phyloP scores from a whole-genome alignment of 73 alveolate species.

The Tetrahymena malaccensis region DNA sequence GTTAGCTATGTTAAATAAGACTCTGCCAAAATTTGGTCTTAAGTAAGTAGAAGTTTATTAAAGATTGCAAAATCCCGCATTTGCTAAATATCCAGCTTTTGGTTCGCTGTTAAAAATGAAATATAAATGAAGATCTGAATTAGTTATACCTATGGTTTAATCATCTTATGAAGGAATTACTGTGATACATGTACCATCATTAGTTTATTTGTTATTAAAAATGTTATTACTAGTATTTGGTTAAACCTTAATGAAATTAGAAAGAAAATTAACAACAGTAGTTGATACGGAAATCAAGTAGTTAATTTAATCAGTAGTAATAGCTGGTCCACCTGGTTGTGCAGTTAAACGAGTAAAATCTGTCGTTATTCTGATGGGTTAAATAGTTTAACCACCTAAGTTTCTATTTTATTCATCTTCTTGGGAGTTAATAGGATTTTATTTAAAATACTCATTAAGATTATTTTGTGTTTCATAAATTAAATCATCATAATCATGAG shows the following conservation, averaged over 20 bases:
- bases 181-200: background rate
- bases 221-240: background rate
- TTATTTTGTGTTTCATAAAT: background rate
- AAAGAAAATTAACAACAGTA: background rate
- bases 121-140: background rate
- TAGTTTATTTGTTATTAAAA: background rate
- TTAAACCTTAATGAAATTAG: background rate
- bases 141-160: background rate
- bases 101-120: background rate
- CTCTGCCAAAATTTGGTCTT: background rate
- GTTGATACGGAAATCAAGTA: background rate
- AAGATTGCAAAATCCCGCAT: background rate
- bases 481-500: background rate
- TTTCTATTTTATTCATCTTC: background rate
- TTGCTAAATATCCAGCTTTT: background rate
- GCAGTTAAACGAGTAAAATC: background rate
- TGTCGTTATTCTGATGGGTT: background rate
- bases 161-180: background rate
- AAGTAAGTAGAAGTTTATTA: background rate
- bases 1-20: background rate
- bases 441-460: background rate
- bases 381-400: background rate
- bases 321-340: background rate
- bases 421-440: background rate
- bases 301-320: background rate